Evolutionary conservation across 495 filamentous ascomycete species (phyloP).

Genomic region (Thermochaetoides thermophila): DNA sequence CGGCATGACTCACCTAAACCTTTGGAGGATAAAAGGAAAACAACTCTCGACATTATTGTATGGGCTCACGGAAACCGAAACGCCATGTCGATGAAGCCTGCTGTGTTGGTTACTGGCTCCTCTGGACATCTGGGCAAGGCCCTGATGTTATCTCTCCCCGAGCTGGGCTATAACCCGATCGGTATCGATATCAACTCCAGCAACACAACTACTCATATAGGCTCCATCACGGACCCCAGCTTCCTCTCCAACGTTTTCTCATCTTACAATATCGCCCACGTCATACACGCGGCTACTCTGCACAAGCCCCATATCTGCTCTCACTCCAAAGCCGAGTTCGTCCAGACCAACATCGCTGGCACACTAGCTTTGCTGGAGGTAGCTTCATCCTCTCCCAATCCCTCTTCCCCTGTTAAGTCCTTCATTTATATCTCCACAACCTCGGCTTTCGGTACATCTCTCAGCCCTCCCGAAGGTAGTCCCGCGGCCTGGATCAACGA

Average conservation of each 20-base stretch:
- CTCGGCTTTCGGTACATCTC: constrained; percentile 15
- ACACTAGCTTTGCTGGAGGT: constrained; percentile 13
- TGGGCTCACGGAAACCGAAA: too few species aligned
- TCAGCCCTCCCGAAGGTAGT: constrained; percentile 4
- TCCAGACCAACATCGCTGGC: constrained; percentile 14
- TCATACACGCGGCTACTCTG: constrained; percentile 19
- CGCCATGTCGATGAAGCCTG: too few species aligned
- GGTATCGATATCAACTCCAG: constrained; percentile 17
- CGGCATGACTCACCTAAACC: too few species aligned
- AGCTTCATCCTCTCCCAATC: not conserved
- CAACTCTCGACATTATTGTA: too few species aligned
- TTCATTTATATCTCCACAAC: constrained; percentile 20
- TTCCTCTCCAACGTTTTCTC: constrained; percentile 10
- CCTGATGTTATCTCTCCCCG: constrained; percentile 14
- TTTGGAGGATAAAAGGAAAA: too few species aligned
- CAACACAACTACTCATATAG: constrained; percentile 9
- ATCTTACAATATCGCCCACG: constrained; percentile 6
- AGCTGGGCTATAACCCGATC: constrained; percentile 12
- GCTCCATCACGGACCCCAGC: constrained; percentile 10
- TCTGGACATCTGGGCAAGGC: constrained; percentile 19
- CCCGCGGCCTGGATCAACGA: constrained; percentile 18
- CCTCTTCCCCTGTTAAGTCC: too few species aligned
- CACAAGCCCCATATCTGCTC: constrained; percentile 19
- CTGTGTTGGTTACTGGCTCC: constrained; percentile 20
- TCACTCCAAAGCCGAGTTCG: constrained; percentile 15